Base-by-base conservation (phyloP, 371 early-diverging fungal species). In the Coemansia sp. region DNA sequence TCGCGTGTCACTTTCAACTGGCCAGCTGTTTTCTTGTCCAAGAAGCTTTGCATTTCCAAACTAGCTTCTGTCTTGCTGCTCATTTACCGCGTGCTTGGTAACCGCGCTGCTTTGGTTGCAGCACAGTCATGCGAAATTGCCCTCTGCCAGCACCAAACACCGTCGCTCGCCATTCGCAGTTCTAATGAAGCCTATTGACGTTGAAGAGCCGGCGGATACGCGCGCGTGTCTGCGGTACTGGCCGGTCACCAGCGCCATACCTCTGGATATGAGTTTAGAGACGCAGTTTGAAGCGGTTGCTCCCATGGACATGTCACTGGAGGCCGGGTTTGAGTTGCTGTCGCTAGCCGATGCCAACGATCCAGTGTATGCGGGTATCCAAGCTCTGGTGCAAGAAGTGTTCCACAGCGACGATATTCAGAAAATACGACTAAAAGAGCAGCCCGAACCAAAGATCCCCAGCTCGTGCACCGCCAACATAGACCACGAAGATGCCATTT, bases 221-320 rank as follows among this genome's bases (percentile, higher is more conserved):
- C 65, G 59, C 14, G 52, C 52, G 33, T 74, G 74, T 50, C 51
- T 74, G 20, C 61, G 61, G 31, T 65, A 69, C 59, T 74, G 74
- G 72, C 69, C 74, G 34, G 61, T 57, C 12, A 35, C 40, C 31
- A 55, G 65, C 34, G 61, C 70, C n/a, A 42, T 61, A 2, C 31
- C 74, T 16, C 33, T 69, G 3, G 55, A 74, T 26, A 33, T 50
- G 26, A 16, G 45, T 10, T 26, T 40, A 20, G 69, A 74, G 47
- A 65, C 70, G 5, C 69, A 39, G 50, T 65, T 61, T 35, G 65
- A 61, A 48, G 61, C 69, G 12, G 16, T 47, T 10, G 26, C 35
- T 31, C 33, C 41, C 45, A 30, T 20, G 0, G 71, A 65, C 9
- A 51, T 74, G 45, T 55, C 59, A 10, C 59, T 65, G 6, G 62